Conservation (phyloP, 2,329 filamentous ascomycete species). For the Cladosporium sp. region DNA sequence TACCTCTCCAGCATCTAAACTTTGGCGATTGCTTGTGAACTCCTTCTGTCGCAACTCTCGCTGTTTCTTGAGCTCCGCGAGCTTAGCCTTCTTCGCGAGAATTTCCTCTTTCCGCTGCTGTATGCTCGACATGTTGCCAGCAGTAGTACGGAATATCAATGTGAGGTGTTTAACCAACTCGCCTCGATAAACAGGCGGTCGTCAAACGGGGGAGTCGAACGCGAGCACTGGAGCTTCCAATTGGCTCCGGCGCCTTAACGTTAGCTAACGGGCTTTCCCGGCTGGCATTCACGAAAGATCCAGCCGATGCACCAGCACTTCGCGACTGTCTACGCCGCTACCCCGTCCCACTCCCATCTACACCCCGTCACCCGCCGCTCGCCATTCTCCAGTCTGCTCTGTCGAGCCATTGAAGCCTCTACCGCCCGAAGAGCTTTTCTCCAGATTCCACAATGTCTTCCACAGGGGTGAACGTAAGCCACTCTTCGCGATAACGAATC, state of each 20-base stretch:
- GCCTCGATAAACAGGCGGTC: neutral
- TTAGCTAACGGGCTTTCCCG: neutral
- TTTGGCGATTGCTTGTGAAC: constrained; percentile 64
- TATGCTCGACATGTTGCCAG: constrained; percentile 27
- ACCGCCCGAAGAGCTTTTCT: neutral
- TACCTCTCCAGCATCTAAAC: constrained; percentile 70
- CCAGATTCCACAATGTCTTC: constrained; percentile 23
- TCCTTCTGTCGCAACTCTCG: constrained; percentile 78
- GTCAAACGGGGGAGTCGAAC: neutral
- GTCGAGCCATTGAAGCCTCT: constrained; percentile 7
- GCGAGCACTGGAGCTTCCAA: neutral
- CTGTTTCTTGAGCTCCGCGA: constrained; percentile 91
- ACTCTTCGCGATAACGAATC: constrained; percentile 1
- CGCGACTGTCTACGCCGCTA: constrained; percentile 8
- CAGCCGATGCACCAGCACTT: constrained; percentile 4
- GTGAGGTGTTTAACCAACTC: neutral
- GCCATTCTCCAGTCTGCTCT: neutral
- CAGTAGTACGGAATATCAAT: neutral
- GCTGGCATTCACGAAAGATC: neutral
- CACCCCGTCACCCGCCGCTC: neutral
- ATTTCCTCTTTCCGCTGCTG: constrained; percentile 91
- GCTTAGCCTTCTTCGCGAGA: constrained; percentile 91
- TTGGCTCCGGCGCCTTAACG: neutral
- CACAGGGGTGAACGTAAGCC: constrained; percentile 24
- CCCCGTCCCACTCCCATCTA: neutral